Conservation (phyloP, 139 green algal species). For the Haematococcus lacustris region DNA sequence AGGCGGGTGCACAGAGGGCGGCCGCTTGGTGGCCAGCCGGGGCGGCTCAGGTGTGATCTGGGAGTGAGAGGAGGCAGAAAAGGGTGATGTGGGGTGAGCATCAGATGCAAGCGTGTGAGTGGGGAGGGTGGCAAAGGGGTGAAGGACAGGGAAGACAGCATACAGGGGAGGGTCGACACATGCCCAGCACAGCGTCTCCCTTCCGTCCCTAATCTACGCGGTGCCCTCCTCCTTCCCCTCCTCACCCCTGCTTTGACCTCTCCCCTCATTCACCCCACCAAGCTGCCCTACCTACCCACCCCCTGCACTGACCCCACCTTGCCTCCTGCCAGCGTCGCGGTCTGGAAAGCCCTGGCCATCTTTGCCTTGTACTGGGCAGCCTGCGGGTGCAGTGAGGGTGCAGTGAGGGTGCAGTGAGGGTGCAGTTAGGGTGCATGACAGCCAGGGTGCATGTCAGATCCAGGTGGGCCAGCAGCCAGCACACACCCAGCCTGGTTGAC, state of each 20-base stretch:
- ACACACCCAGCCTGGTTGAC: neutral
- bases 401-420: no score
- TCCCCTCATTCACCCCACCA: neutral
- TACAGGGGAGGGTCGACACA: neutral
- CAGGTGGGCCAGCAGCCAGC: no score
- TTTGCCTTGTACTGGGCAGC: slow-evolving; percentile 10
- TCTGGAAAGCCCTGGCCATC: slow-evolving; percentile 18
- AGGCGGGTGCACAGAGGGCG: slow-evolving; percentile 16
- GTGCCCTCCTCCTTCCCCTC: neutral
- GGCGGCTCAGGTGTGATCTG: slow-evolving; percentile 38
- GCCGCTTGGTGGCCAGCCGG: slow-evolving; percentile 21
- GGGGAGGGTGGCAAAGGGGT: neutral
- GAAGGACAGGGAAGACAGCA: neutral
- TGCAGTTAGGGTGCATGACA: no score
- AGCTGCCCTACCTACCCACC: neutral
- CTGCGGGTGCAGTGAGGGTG: no score
- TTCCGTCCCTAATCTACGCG: neutral
- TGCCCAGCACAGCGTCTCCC: neutral
- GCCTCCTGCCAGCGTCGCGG: slow-evolving; percentile 26
- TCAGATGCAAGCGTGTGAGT: neutral
- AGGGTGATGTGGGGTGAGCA: neutral
- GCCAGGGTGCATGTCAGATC: no score
- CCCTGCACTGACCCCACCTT: slow-evolving; percentile 12
- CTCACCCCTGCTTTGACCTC: neutral
- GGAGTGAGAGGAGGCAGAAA: neutral